Percentiles rank a stretch among this genome's conserved stretches.
phyloP scores from a whole-genome alignment of 2,329 filamentous ascomycete species.

The Atkinsonella texensis region DNA sequence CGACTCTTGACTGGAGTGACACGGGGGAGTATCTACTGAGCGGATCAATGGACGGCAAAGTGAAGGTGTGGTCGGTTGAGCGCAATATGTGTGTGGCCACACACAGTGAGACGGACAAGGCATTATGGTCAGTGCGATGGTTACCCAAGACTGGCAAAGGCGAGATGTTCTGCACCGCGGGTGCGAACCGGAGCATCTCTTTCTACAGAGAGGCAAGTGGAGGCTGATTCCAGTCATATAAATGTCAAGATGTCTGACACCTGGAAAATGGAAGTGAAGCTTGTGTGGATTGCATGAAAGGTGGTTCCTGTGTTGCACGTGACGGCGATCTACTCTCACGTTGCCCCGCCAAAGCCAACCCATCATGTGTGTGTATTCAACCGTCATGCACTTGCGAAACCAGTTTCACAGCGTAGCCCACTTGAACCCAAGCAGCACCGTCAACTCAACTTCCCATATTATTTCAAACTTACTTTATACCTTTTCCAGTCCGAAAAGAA shows the following conservation, averaged over 20 bases:
- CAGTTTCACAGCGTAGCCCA: slow-evolving; percentile 1
- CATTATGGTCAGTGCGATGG: slow-evolving; percentile 77
- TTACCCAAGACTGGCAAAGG: slow-evolving; percentile 58
- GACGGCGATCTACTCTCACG: slow-evolving; percentile 35
- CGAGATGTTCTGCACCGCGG: slow-evolving; percentile 67
- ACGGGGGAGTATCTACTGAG: slow-evolving; percentile 86
- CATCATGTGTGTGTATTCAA: not conserved
- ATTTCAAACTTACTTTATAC: not conserved
- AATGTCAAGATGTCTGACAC: slow-evolving; percentile 7
- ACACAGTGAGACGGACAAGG: slow-evolving; percentile 78
- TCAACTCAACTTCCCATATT: not conserved
- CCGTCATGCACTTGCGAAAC: not conserved
- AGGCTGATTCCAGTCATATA: slow-evolving; percentile 22
- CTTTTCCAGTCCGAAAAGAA: no score
- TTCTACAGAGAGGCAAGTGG: slow-evolving; percentile 82
- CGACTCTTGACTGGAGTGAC: slow-evolving; percentile 83
- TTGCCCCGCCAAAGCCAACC: slow-evolving; percentile 39
- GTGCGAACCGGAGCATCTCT: slow-evolving; percentile 61
- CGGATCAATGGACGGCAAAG: slow-evolving; percentile 83
- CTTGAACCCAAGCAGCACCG: not conserved
- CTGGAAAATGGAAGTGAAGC: not conserved
- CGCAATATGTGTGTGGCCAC: slow-evolving; percentile 78
- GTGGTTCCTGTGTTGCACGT: slow-evolving; percentile 26
- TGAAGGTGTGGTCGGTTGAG: slow-evolving; percentile 91
- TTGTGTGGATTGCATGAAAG: not conserved